phyloP scores from a whole-genome alignment of 23 red algal genomes.

The Gracilaria gracilis region DNA sequence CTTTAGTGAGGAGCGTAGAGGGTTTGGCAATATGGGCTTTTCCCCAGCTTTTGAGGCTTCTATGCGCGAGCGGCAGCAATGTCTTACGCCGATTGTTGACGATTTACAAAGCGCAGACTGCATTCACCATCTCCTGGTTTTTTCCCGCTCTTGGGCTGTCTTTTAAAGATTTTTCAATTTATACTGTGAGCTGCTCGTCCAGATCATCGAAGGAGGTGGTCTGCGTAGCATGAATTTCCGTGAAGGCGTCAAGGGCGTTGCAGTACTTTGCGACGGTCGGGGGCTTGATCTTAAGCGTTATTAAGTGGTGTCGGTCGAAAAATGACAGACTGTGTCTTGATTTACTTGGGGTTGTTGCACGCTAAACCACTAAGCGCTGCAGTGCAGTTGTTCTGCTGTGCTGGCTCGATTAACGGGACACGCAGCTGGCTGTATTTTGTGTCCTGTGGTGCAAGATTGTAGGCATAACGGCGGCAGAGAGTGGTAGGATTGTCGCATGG shows the following conservation, averaged over 20 bases:
- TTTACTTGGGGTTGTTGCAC: too few species aligned
- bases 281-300: neutral
- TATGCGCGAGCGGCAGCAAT: neutral
- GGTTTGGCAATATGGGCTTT: too few species aligned
- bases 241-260: neutral
- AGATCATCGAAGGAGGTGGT: neutral
- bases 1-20: too few species aligned
- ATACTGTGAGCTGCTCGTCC: neutral
- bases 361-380: too few species aligned
- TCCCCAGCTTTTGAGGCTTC: neutral
- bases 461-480: too few species aligned
- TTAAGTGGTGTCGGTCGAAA: neutral
- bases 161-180: neutral
- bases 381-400: too few species aligned
- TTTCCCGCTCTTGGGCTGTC: neutral
- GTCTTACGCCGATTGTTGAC: neutral
- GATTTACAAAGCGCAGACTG: neutral
- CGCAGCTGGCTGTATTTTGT: too few species aligned
- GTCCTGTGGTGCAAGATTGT: too few species aligned
- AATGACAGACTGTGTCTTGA: too few species aligned
- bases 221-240: neutral
- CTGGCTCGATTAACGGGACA: too few species aligned
- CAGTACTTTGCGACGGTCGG: neutral
- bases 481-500: too few species aligned
- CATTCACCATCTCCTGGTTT: neutral